A percentile compares a stretch with the other conserved stretches of the same genome.
These are phyloP conservation scores for Wickerhamomyces chaumierensis DNA, from an alignment of 805 yeast genomes.

Conservation along the genomic window DNA sequence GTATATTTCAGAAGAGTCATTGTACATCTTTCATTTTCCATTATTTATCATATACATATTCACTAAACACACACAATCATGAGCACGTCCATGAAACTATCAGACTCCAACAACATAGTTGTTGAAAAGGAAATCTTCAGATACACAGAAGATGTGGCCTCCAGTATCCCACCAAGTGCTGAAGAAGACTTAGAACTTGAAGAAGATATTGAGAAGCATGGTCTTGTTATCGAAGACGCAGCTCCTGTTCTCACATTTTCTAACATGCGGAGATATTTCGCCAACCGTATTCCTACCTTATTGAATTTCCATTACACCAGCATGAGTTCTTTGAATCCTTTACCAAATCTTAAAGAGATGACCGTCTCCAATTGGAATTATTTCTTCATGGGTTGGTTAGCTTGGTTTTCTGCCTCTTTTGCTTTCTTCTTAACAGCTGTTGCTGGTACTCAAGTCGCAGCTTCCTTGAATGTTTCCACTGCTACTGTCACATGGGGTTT, in stretches of 20 bases:
- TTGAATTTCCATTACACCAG: slow-evolving; percentile 14
- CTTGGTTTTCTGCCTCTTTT: slow-evolving; percentile 68
- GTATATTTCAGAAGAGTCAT: too few relatives aligned
- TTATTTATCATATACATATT: too few relatives aligned
- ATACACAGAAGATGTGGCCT: too few relatives aligned
- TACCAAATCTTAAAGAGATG: slow-evolving; percentile 28
- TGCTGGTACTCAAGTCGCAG: slow-evolving; percentile 42
- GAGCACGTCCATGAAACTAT: too few relatives aligned
- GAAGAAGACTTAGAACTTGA: too few relatives aligned
- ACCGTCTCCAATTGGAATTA: slow-evolving; percentile 38
- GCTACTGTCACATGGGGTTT: slow-evolving; percentile 62
- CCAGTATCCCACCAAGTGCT: too few relatives aligned
- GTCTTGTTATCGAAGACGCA: too few relatives aligned
- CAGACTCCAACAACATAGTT: too few relatives aligned
- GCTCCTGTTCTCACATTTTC: slow-evolving; percentile 6
- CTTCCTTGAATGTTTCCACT: slow-evolving; percentile 31
- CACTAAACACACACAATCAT: too few relatives aligned
- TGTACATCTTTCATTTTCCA: too few relatives aligned
- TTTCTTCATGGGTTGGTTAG: slow-evolving; percentile 45
- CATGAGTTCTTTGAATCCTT: slow-evolving; percentile 27
- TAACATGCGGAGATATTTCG: slow-evolving; percentile 10
- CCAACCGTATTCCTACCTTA: slow-evolving; percentile 18
- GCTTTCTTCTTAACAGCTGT: slow-evolving; percentile 59
- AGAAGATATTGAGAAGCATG: too few relatives aligned
- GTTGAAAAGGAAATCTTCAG: too few relatives aligned